These are phyloP conservation scores for Xerocomellus intermedius DNA, from an alignment of 768 basidiomycete species.

Conservation along the genomic window DNA sequence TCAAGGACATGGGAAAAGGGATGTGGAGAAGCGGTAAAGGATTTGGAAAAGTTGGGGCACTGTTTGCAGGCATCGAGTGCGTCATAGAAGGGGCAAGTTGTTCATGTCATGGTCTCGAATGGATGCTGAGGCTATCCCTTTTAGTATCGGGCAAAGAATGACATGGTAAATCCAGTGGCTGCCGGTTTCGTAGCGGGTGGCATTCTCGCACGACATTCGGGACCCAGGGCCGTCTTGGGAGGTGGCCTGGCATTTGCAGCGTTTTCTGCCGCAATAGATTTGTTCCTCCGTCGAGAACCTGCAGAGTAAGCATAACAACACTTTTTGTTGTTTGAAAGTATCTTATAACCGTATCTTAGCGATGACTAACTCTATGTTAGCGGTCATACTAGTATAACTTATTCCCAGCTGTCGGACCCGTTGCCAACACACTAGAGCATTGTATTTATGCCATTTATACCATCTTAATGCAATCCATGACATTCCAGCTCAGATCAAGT, in stretches of 20 bases:
- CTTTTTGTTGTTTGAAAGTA: constrained; percentile 2
- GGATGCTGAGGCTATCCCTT: not conserved
- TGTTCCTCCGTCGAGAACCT: constrained; percentile 76
- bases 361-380: constrained; percentile 36
- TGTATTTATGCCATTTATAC: constrained; percentile 20
- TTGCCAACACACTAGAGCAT: constrained; percentile 14
- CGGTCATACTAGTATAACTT: constrained; percentile 15
- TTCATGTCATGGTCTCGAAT: not conserved
- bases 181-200: constrained; percentile 90
- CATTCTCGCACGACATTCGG: constrained; percentile 82
- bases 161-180: constrained; percentile 86
- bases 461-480: constrained; percentile 12
- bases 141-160: constrained; percentile 95
- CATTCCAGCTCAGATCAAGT: constrained; percentile 4
- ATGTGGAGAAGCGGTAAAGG: constrained; percentile 91
- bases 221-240: constrained; percentile 81
- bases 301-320: constrained; percentile 54
- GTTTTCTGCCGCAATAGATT: constrained; percentile 89
- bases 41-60: constrained; percentile 90
- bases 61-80: constrained; percentile 96
- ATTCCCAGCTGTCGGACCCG: constrained; percentile 3
- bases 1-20: constrained; percentile 91
- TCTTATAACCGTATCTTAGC: constrained; percentile 23
- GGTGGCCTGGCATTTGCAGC: constrained; percentile 92
- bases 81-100: constrained; percentile 86